Evolutionary conservation across 371 early-diverging fungal genomes (phyloP).

Genomic region (Mucor circinelloides): DNA sequence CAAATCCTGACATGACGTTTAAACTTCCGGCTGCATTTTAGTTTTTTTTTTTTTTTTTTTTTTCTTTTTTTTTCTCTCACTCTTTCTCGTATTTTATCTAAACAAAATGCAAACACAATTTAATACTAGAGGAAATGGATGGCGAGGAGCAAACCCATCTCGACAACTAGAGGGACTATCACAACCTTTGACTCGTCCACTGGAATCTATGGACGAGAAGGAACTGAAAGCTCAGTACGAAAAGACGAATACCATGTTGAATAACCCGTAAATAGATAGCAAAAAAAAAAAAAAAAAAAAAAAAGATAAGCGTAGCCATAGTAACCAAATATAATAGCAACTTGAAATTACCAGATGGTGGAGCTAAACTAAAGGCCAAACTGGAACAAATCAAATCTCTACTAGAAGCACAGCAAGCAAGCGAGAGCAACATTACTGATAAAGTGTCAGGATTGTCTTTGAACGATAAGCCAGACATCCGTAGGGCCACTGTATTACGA

Average conservation of each 20-base stretch:
- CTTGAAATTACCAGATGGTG: constrained; percentile 41
- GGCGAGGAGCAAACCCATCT: background rate
- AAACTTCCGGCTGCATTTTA: too few species aligned
- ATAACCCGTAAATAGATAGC: constrained; percentile 30
- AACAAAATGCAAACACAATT: constrained; percentile 13
- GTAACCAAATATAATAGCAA: constrained; percentile 7
- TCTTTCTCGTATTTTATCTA: too few species aligned
- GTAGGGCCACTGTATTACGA: constrained; percentile 19
- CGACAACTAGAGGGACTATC: constrained; percentile 28
- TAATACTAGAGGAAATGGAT: constrained; percentile 7
- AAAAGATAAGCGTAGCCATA: background rate
- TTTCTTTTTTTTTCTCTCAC: too few species aligned
- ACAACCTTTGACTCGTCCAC: constrained; percentile 20
- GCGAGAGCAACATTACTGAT: constrained; percentile 11
- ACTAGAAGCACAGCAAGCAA: constrained; percentile 9
- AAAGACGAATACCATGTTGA: constrained; percentile 29
- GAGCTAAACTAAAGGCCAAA: constrained; percentile 34
- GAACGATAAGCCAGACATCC: constrained; percentile 13
- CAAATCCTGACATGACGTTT: too few species aligned
- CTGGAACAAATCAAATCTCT: constrained; percentile 24
- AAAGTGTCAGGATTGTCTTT: constrained; percentile 24
- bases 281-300: background rate
- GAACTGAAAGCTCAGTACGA: constrained; percentile 4
- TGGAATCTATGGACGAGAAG: constrained; percentile 22
- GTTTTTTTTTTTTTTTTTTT: background rate